phyloP scores from a whole-genome alignment of 2,329 filamentous ascomycete species.

The Hysterium pulicare region DNA sequence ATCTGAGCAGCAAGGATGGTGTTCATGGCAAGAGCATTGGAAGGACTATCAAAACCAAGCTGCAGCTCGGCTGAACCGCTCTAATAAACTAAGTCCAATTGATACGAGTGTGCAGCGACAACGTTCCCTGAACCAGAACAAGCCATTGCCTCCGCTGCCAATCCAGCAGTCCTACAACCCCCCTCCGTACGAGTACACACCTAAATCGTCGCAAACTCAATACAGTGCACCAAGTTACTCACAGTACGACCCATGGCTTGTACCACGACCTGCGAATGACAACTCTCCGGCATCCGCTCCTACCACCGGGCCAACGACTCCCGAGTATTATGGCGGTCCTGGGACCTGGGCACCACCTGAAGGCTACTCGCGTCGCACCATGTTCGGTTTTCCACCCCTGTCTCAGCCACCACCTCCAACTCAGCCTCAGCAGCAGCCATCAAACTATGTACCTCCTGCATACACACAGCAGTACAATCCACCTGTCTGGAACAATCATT shows the following conservation, averaged over 20 bases:
- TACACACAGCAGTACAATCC: slow-evolving; percentile 35
- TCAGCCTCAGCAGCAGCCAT: slow-evolving; percentile 38
- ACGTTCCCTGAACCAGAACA: slow-evolving; percentile 45
- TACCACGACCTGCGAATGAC: slow-evolving; percentile 36
- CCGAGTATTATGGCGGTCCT: slow-evolving; percentile 50
- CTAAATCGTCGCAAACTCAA: slow-evolving; percentile 35
- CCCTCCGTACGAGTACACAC: slow-evolving; percentile 29
- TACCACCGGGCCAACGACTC: slow-evolving; percentile 53
- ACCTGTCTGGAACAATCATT: slow-evolving; percentile 37
- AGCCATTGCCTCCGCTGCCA: slow-evolving; percentile 41
- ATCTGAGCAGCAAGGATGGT: slow-evolving; percentile 68
- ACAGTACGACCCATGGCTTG: slow-evolving; percentile 41
- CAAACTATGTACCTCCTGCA: slow-evolving; percentile 32
- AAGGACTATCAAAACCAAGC: slow-evolving; percentile 58
- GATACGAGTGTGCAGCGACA: slow-evolving; percentile 61
- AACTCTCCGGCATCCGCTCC: slow-evolving; percentile 54
- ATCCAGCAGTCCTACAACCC: slow-evolving; percentile 39
- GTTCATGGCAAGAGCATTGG: slow-evolving; percentile 65
- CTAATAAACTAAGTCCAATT: slow-evolving; percentile 55
- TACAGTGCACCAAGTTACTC: slow-evolving; percentile 35
- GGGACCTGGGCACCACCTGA: slow-evolving; percentile 48
- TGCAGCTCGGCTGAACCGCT: slow-evolving; percentile 36
- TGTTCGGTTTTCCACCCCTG: slow-evolving; percentile 39
- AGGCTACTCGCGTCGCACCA: slow-evolving; percentile 41
- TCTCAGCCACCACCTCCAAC: slow-evolving; percentile 38